Percentiles rank a stretch among this genome's conserved stretches.
These are phyloP conservation scores for Calonectria naviculata DNA, from an alignment of 2,329 filamentous ascomycete species.

Conservation along the genomic window DNA sequence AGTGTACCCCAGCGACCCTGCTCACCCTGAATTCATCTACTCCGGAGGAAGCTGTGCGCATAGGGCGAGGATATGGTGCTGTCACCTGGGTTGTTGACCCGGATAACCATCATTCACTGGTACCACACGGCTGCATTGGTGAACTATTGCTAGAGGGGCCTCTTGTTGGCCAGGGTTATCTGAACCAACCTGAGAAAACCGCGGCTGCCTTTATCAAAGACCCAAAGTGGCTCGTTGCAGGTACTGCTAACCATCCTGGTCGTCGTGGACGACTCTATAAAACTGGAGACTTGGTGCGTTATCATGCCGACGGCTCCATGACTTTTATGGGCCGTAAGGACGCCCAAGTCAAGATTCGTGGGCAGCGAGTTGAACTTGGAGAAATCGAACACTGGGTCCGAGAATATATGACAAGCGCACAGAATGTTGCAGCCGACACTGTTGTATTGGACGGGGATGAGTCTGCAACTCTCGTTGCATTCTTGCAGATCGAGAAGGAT, in stretches of 20 bases:
- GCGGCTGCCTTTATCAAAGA: slow-evolving; percentile 42
- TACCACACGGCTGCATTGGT: slow-evolving; percentile 29
- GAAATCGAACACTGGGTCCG: slow-evolving; percentile 37
- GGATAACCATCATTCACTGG: slow-evolving; percentile 25
- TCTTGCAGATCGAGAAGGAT: background rate
- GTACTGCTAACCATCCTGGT: slow-evolving; percentile 33
- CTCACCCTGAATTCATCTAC: background rate
- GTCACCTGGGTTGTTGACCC: slow-evolving; percentile 33
- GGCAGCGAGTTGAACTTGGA: slow-evolving; percentile 63
- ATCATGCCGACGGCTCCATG: slow-evolving; percentile 46
- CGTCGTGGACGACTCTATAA: slow-evolving; percentile 17
- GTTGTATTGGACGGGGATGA: background rate
- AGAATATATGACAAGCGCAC: slow-evolving; percentile 40
- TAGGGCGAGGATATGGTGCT: slow-evolving; percentile 1
- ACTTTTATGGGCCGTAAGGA: slow-evolving; percentile 60
- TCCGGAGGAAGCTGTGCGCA: background rate
- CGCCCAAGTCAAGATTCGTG: slow-evolving; percentile 64
- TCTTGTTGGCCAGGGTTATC: slow-evolving; percentile 29
- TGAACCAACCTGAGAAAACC: slow-evolving; percentile 26
- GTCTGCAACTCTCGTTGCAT: background rate
- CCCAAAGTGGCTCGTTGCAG: slow-evolving; percentile 31
- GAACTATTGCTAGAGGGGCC: slow-evolving; percentile 38
- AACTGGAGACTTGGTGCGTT: slow-evolving; percentile 27
- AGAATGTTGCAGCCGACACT: slow-evolving; percentile 49
- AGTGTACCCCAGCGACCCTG: slow-evolving; percentile 9